These are phyloP conservation scores for Davidsoniella virescens DNA, from an alignment of 2,329 filamentous ascomycete genomes.

Conservation along the genomic window DNA sequence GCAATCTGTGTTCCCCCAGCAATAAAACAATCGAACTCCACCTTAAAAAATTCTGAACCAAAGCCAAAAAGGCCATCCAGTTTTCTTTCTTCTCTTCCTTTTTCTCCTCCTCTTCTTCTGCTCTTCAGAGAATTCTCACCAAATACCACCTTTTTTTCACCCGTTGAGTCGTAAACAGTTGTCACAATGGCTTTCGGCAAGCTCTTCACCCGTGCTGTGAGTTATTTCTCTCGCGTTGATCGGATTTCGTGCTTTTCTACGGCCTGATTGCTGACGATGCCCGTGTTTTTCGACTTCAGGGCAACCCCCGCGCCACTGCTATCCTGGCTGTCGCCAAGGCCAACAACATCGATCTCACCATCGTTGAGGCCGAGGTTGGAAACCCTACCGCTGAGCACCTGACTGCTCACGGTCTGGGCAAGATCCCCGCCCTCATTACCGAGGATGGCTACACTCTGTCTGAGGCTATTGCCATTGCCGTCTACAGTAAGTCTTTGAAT, in stretches of 20 bases:
- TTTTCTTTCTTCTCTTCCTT: conserved; percentile 6
- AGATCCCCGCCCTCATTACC: conserved; percentile 85
- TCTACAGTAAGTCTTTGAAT: conserved; percentile 69
- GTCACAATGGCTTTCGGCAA: conserved; percentile 91
- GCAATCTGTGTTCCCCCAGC: conserved; percentile 3
- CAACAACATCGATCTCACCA: conserved; percentile 84
- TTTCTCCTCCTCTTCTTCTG: conserved; percentile 17
- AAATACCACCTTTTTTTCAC: conserved; percentile 14
- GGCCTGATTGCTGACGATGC: conserved; percentile 18
- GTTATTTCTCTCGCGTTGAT: conserved; percentile 17
- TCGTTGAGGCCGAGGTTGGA: conserved; percentile 53
- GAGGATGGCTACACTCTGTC: conserved; percentile 78
- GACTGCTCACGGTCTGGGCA: conserved; percentile 73
- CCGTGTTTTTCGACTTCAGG: conserved; percentile 32
- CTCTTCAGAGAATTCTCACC: conserved; percentile 17
- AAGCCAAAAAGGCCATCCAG: conserved; percentile 12
- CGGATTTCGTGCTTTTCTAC: conserved; percentile 12
- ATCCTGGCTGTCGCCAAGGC: conserved; percentile 92
- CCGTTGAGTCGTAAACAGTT: conserved; percentile 15
- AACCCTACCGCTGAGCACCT: conserved; percentile 61
- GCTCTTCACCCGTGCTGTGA: conserved; percentile 76
- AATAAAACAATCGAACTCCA: conserved; percentile 9
- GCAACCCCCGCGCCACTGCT: conserved; percentile 76
- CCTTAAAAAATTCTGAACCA: conserved; percentile 12
- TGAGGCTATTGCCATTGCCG: conserved; percentile 86